Percentiles rank a stretch among this genome's conserved stretches.
Conservation (phyloP, 495 filamentous ascomycete species). For the Schizothecium vesticola region DNA sequence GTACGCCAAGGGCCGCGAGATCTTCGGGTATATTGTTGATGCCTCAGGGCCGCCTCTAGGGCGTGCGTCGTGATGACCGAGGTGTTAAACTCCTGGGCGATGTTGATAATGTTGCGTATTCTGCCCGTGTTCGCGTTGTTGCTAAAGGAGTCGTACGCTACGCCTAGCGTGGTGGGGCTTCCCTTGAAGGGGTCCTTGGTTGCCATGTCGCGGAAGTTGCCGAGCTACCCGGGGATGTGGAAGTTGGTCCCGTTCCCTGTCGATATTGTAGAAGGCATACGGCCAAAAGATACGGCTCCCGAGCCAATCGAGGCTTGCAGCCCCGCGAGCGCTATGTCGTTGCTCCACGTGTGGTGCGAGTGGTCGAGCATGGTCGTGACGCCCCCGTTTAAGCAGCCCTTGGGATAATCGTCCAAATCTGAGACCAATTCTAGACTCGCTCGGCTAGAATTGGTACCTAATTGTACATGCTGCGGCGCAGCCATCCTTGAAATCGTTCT, state of each 20-base stretch:
- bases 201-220: constrained; percentile 26
- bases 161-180: constrained; percentile 22
- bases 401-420: too few species aligned
- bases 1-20: constrained; percentile 23
- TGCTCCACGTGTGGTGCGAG: constrained; percentile 26
- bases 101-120: constrained; percentile 21
- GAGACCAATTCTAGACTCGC: too few species aligned
- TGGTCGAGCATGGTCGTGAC: constrained; percentile 30
- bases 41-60: constrained; percentile 23
- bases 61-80: constrained; percentile 31
- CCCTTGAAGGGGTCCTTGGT: constrained; percentile 13
- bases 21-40: constrained; percentile 25
- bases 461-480: too few species aligned
- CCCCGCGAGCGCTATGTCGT: constrained; percentile 26
- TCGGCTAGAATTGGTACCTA: too few species aligned
- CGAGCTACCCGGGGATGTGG: constrained; percentile 25
- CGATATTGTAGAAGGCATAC: constrained; percentile 22
- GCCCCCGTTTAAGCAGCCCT: constrained; percentile 32
- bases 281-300: constrained; percentile 37
- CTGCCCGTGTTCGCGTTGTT: constrained; percentile 19
- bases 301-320: constrained; percentile 35
- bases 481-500: too few species aligned
- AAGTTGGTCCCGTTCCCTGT: constrained; percentile 5
- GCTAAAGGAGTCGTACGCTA: constrained; percentile 36
- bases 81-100: constrained; percentile 25